Conservation (phyloP, 78 protist species). For the Acrasis kona region DNA sequence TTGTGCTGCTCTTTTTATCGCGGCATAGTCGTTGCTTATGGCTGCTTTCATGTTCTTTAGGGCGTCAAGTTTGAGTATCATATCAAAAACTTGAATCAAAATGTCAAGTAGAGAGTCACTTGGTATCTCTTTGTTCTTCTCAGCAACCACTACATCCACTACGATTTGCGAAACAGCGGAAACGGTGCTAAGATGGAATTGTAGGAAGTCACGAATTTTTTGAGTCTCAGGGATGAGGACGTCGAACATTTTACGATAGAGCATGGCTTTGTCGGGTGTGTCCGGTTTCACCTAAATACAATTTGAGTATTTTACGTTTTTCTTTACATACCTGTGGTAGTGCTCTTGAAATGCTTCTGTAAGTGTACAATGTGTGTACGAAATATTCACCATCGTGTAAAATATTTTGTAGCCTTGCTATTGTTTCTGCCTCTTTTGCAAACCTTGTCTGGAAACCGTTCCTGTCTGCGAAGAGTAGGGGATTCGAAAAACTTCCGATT, state of each 20-base stretch:
- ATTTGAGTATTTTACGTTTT: too few relatives aligned
- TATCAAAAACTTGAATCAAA: slow-evolving; percentile 39
- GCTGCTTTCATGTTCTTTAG: slow-evolving; percentile 79
- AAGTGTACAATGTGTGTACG: slow-evolving; percentile 1
- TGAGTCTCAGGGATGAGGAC: background rate
- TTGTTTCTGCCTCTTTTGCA: too few relatives aligned
- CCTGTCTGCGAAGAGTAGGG: too few relatives aligned
- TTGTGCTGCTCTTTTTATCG: slow-evolving; percentile 56
- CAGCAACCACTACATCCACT: background rate
- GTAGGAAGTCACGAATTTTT: background rate
- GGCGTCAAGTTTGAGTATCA: slow-evolving; percentile 52
- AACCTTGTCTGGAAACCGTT: too few relatives aligned
- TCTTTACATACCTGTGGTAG: background rate
- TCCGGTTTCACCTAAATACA: too few relatives aligned
- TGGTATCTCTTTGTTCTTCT: slow-evolving; percentile 29
- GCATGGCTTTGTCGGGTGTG: background rate
- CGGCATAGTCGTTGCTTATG: slow-evolving; percentile 72
- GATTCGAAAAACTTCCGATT: too few relatives aligned
- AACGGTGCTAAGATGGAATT: background rate
- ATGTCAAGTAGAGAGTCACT: slow-evolving; percentile 32
- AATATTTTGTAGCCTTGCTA: background rate
- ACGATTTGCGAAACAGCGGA: background rate
- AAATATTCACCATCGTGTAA: background rate
- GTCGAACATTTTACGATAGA: background rate
- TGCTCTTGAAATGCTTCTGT: background rate